Evolutionary conservation across 1,284 basidiomycete species (phyloP), one percentile per base, ranked within the genome.

Genomic region (Pseudozyma hubeiensis): DNA sequence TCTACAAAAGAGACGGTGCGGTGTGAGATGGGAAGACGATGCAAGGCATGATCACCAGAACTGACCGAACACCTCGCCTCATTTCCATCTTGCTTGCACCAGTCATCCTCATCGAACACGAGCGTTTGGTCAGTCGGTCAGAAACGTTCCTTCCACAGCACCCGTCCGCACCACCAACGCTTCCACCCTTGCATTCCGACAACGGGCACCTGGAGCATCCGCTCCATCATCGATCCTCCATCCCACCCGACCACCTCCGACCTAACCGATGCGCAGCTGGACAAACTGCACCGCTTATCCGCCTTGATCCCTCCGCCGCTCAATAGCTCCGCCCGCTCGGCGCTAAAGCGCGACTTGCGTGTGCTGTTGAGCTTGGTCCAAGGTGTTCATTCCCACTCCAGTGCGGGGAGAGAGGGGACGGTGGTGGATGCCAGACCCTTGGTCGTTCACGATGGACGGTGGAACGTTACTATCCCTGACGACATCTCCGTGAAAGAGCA

Each of bases 231-330:
- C 44, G 8, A 43, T n/a, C n/a, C 52, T 8, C 3, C 33, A 11
- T 16, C n/a, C 51, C n/a, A n/a, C n/a, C n/a, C n/a, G n/a, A 29
- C 46, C 37, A 33, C 46, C 30, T 0, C 11, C 1, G 11, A 9
- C 8, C 11, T 75, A 0, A 63, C 53, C n/a, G 60, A 65, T 16
- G 55, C 24, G 1, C 33, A 69, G 41, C 37, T 80, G 24, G 59
- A 58, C 11, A 68, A 72, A 34, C 53, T 80, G 34, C 71, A 77
- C 45, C 43, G 54, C 10, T 49, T 80, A 0, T 51, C 67, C 5
- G 77, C 74, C 7, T 44, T 80, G 8, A 30, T 60, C 2, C 48
- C 65, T 8, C 78, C 78, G 0, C 8, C 43, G 0, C n/a, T 14
- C 0, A 7, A 14, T 1, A 24, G 19, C 24, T 55, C 48, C n/a